Base-by-base conservation (phyloP, 2,329 filamentous ascomycete species). In the Leptographium radiaticola region DNA sequence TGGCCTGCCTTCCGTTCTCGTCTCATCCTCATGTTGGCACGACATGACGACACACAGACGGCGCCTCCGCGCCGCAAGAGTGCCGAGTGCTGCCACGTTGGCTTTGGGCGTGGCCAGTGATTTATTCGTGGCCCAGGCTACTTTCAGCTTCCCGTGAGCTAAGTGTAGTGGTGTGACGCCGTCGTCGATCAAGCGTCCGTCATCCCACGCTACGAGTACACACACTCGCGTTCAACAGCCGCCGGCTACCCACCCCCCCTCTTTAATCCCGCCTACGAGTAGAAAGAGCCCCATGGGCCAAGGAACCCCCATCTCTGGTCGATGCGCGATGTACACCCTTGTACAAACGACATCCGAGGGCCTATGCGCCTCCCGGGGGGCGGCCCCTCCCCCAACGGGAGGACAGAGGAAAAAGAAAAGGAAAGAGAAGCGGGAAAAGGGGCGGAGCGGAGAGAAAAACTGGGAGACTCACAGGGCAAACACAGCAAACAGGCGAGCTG, bases 171-270 rank as follows among this genome's bases (percentile, higher is more conserved):
- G 49, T 51, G 49, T 40, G 40, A 44, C 49, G 49, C 40, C 39
- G 39, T 36, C 40, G 49, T 44, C 40, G 49, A 51, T 51, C 49
- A 51, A 43, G 40, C 43, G 43, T 44, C 49, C 49, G 49, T 51
- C 49, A 51, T 51, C 40, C 39, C 40, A 44, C 49, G 39, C 39
- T 51, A 25, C 40, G 5, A 42, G 3, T n/a, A 25, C 40, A 44
- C 31, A 12, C 38, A n/a, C 40, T 34, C 40, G 31, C 30, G 38
- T 20, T 50, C n/a, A 25, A 50, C 48, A 36, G 16, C 46, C 33
- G 31, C 46, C 13, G 13, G 18, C n/a, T 33, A 34, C 40, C n/a
- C 49, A 18, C 38, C 39, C 16, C 49, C 49, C 31, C 49, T 51
- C 49, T 43, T 51, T 43, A 51, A 38, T 51, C 30, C 39, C 49